Evolutionary conservation across 164 flowering plant species (phyloP).

Genomic region (Tetracentron sinense): DNA sequence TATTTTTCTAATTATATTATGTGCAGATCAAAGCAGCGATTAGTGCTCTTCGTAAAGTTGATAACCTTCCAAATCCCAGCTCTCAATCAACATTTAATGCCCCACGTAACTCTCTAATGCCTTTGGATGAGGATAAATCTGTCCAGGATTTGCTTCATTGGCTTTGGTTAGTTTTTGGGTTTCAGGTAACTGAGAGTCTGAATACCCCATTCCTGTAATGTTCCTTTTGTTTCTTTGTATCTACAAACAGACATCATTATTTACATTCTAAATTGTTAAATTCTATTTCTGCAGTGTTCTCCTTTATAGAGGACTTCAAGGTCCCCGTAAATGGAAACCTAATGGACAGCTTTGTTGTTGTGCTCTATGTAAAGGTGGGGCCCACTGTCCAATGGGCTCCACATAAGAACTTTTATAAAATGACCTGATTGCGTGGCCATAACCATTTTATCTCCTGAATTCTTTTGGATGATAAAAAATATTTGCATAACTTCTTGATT

Average conservation of each 20-base stretch:
- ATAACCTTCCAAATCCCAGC: slow-evolving; percentile 56
- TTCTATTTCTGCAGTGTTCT: background rate
- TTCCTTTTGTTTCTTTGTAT: background rate
- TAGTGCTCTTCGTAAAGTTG: slow-evolving; percentile 59
- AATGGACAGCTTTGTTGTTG: too few species aligned
- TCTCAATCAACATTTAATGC: slow-evolving; percentile 20
- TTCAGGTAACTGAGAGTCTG: slow-evolving; percentile 57
- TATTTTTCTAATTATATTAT: background rate
- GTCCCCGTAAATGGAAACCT: background rate
- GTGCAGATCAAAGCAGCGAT: slow-evolving; percentile 86
- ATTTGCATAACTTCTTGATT: background rate
- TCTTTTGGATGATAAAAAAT: background rate
- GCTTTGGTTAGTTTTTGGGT: slow-evolving; percentile 85
- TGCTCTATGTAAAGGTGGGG: background rate
- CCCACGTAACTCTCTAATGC: slow-evolving; percentile 15
- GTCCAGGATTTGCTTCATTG: slow-evolving; percentile 84
- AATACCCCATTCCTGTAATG: slow-evolving; percentile 3
- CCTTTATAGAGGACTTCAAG: background rate
- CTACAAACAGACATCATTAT: background rate
- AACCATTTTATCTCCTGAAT: background rate
- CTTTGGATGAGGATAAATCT: slow-evolving; percentile 41
- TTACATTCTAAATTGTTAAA: background rate
- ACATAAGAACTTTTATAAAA: too few species aligned
- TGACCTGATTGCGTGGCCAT: background rate
- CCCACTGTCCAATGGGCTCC: background rate